phyloP scores from a whole-genome alignment of 2,329 filamentous ascomycete genomes.

The Monascus ruber region DNA sequence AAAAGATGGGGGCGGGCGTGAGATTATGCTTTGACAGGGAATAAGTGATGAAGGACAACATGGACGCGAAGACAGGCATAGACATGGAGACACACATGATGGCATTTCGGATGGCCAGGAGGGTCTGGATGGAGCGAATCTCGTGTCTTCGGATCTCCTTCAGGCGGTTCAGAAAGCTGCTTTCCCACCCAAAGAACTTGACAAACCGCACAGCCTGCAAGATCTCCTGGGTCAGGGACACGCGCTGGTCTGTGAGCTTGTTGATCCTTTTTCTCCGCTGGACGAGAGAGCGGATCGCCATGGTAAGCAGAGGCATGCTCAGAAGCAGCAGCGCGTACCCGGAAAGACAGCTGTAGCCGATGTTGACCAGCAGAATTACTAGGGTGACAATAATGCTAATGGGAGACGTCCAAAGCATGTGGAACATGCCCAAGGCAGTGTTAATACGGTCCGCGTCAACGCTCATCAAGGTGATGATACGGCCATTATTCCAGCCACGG shows the following conservation, averaged over 20 bases:
- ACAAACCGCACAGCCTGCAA: constrained; percentile 84
- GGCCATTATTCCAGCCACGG: constrained; percentile 81
- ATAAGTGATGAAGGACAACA: constrained; percentile 84
- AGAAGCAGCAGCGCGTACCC: constrained; percentile 75
- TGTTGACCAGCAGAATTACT: constrained; percentile 68
- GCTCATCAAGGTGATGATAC: constrained; percentile 87
- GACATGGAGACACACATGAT: constrained; percentile 75
- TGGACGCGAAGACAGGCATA: constrained; percentile 85
- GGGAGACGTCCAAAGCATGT: constrained; percentile 81
- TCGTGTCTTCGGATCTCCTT: constrained; percentile 63
- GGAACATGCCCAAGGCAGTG: constrained; percentile 76
- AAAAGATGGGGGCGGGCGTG: constrained; percentile 71
- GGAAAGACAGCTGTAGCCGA: constrained; percentile 80
- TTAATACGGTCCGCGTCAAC: constrained; percentile 91
- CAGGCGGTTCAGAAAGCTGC: constrained; percentile 67
- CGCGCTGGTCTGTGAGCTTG: constrained; percentile 84
- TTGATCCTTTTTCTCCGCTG: constrained; percentile 69
- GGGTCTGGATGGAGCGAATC: constrained; percentile 69
- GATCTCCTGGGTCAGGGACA: constrained; percentile 86
- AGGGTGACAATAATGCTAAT: constrained; percentile 68
- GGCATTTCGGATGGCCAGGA: constrained; percentile 72
- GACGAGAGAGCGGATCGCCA: constrained; percentile 67
- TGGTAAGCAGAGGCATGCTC: constrained; percentile 64
- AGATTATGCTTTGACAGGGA: constrained; percentile 54
- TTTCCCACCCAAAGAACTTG: constrained; percentile 95